These are phyloP conservation scores for Gleditsia sinensis DNA, from an alignment of 306 rosid species.

Conservation along the genomic window DNA sequence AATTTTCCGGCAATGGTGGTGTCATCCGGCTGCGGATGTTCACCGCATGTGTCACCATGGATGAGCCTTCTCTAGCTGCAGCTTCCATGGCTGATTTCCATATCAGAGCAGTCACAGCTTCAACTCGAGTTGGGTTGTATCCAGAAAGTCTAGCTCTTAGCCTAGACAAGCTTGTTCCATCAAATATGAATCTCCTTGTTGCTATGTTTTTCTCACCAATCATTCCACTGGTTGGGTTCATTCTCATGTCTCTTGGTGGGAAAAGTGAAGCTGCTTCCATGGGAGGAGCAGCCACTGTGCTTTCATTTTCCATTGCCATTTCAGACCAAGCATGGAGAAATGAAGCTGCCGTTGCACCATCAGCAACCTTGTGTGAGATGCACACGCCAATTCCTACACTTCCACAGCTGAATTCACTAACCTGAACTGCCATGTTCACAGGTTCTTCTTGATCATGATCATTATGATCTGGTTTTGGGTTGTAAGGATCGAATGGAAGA, in stretches of 20 bases:
- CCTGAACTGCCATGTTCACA: neutral
- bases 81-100: conserved; percentile 18
- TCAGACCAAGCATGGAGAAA: conserved; percentile 29
- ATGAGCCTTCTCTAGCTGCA: neutral
- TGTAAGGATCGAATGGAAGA: conserved; percentile 17
- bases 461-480: neutral
- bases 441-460: neutral
- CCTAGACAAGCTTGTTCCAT: neutral
- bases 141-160: neutral
- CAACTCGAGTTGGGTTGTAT: neutral
- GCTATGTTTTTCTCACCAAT: neutral
- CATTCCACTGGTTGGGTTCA: neutral
- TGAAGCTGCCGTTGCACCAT: neutral
- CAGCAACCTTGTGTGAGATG: conserved; percentile 30
- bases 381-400: conserved; percentile 21
- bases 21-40: conserved; percentile 16
- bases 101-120: conserved; percentile 15
- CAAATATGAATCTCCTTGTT: conserved; percentile 3
- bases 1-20: conserved; percentile 1
- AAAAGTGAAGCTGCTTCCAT: conserved; percentile 7
- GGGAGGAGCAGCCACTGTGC: neutral
- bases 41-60: neutral
- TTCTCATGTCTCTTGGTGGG: neutral
- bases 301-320: neutral
- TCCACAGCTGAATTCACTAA: conserved; percentile 28